These are phyloP conservation scores for Grosmannia huntii DNA, from an alignment of 2,329 filamentous ascomycete genomes.

Conservation along the genomic window DNA sequence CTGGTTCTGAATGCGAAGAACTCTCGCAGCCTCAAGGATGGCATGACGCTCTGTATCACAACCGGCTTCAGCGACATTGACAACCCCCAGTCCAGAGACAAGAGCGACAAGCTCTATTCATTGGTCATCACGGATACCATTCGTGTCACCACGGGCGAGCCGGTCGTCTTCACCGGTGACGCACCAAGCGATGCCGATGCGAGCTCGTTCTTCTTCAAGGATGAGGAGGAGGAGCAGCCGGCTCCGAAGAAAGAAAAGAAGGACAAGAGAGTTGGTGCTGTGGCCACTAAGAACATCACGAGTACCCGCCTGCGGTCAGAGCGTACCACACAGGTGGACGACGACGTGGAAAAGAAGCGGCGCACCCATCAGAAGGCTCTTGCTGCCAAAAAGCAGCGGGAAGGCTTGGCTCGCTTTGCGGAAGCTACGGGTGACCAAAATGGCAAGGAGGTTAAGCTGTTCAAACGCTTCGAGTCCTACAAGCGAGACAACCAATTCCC, in stretches of 20 bases:
- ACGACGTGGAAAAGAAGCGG: slow-evolving; percentile 76
- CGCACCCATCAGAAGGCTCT: slow-evolving; percentile 87
- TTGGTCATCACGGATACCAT: slow-evolving; percentile 88
- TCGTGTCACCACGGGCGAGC: slow-evolving; percentile 66
- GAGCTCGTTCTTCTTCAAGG: slow-evolving; percentile 97
- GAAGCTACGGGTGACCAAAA: slow-evolving; percentile 77
- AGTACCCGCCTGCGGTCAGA: slow-evolving; percentile 87
- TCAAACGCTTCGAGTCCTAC: slow-evolving; percentile 98
- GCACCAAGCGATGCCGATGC: slow-evolving; percentile 84
- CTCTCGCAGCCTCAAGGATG: slow-evolving; percentile 69
- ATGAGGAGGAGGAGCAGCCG: slow-evolving; percentile 78
- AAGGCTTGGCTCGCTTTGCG: slow-evolving; percentile 74
- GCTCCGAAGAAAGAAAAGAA: slow-evolving; percentile 86
- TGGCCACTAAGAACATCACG: slow-evolving; percentile 90
- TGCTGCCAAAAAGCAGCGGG: slow-evolving; percentile 75
- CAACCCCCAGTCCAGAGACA: slow-evolving; percentile 77
- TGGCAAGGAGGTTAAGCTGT: slow-evolving; percentile 90
- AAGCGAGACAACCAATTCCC: slow-evolving; percentile 96
- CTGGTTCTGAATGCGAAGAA: slow-evolving; percentile 84
- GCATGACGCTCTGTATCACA: slow-evolving; percentile 89
- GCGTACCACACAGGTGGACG: slow-evolving; percentile 74
- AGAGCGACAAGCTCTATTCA: slow-evolving; percentile 79
- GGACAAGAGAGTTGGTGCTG: slow-evolving; percentile 68
- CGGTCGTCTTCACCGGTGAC: slow-evolving; percentile 85
- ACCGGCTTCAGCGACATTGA: slow-evolving; percentile 84